A percentile compares a stretch with the other conserved stretches of the same genome.
These are phyloP conservation scores for Eimeria mitis DNA, from an alignment of 169 alveolate species.

Conservation along the genomic window DNA sequence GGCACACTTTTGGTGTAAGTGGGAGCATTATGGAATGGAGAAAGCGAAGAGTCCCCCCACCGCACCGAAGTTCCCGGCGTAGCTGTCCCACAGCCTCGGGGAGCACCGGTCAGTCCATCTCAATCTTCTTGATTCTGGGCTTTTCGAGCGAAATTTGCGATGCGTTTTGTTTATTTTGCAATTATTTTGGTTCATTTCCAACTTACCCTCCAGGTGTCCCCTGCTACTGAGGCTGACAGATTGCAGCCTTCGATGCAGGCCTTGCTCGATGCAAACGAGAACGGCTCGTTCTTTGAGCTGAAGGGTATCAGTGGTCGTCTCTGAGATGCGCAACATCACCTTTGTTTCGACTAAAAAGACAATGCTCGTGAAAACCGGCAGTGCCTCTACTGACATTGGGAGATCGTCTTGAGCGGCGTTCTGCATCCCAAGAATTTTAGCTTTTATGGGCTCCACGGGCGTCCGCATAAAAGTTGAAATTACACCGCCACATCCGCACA, in stretches of 20 bases:
- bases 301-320: slow-evolving; percentile 10
- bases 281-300: slow-evolving; percentile 11
- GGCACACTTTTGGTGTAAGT: background rate
- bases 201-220: background rate
- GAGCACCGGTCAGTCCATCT: slow-evolving; percentile 4
- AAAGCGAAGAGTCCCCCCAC: background rate
- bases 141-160: background rate
- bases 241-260: background rate
- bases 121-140: background rate
- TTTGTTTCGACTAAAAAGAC: background rate
- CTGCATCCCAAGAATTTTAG: background rate
- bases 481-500: background rate
- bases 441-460: background rate
- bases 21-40: background rate
- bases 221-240: background rate
- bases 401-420: background rate
- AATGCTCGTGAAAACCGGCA: slow-evolving; percentile 11
- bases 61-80: slow-evolving; percentile 5
- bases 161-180: background rate
- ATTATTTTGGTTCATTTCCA: background rate
- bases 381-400: background rate
- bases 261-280: slow-evolving; percentile 25
- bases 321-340: background rate
- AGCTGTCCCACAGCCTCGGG: slow-evolving; percentile 50
- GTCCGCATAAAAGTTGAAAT: background rate